Evolutionary conservation across 495 filamentous ascomycete genomes (phyloP), one percentile per base, ranked within the genome.

Genomic region (Jackrogersella minutella): DNA sequence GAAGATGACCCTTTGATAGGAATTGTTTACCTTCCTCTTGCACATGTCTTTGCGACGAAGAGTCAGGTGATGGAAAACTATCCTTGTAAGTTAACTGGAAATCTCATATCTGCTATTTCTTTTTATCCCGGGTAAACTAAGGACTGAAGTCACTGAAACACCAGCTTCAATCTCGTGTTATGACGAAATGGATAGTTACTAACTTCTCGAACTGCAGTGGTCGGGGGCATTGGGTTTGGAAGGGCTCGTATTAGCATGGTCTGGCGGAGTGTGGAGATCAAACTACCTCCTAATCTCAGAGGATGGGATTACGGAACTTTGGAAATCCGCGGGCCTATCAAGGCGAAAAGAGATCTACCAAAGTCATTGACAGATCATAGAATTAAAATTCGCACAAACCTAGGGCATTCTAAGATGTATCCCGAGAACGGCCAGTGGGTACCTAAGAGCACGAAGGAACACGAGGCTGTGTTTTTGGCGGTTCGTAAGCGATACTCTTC

Each of bases 261-360:
- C 1, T 92, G 90, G 78, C 81, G 89, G 30, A 89, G 87, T 40
- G 80, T 91, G 17, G 80, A 89, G 53, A 63, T 88, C 11, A 77
- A 87, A 41, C 71, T 86, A 11, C 84, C 83, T 1, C 70, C 66
- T 31, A 76, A 83, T 37, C 73, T 89, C 19, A 74, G 84, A 1
- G 89, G 90, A 0, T 88, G 88, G 84, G 83, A 90, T 9, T 88
- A 86, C 57, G 90, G 89, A 2, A 89, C 88, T 1, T 53, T 91
- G 1, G 86, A 90, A 55, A 78, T 91, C 17, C 77, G 74, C 28
- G 71, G 71, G 0, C 54, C 70, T 5, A 71, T 81, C 6, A 74
- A 74, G 60, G 54, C 70, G 14, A 77, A 68, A 62, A 64, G 52
- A 4, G 77, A 79, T 17, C 54, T 87, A 0, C 74, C 80, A 0